phyloP scores from a whole-genome alignment of 2,329 filamentous ascomycete genomes.

The Hymenoscyphus infarciens region DNA sequence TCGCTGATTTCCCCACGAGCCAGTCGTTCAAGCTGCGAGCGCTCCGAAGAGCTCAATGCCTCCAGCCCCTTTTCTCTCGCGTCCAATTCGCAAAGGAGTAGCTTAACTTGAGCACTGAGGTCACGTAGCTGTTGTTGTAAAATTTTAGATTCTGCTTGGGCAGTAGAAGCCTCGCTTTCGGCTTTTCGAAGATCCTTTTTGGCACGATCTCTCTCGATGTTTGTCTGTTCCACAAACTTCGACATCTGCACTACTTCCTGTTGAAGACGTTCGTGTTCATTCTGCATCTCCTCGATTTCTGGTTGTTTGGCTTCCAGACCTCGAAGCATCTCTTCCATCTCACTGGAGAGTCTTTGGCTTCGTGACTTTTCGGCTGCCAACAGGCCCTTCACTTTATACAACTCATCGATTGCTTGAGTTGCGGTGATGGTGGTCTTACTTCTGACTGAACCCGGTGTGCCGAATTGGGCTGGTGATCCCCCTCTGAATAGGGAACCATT shows the following conservation, averaged over 20 bases:
- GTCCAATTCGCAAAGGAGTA: conserved; percentile 83
- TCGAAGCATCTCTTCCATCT: conserved; percentile 81
- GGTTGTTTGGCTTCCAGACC: conserved; percentile 83
- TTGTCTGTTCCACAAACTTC: conserved; percentile 75
- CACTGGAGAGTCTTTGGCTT: conserved; percentile 68
- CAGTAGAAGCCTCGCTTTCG: conserved; percentile 64
- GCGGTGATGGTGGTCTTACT: conserved; percentile 55
- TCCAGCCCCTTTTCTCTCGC: conserved; percentile 75
- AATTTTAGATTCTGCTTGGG: conserved; percentile 69
- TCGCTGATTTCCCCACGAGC: conserved; percentile 72
- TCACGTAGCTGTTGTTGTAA: conserved; percentile 85
- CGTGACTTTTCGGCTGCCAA: conserved; percentile 71
- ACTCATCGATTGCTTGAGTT: conserved; percentile 61
- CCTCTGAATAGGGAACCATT: conserved; percentile 55
- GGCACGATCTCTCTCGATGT: conserved; percentile 73
- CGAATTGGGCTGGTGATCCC: conserved; percentile 54
- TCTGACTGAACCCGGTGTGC: conserved; percentile 54
- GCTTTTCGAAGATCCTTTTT: conserved; percentile 76
- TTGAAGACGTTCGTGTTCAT: conserved; percentile 76
- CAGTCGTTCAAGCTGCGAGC: conserved; percentile 71
- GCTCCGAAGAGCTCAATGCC: conserved; percentile 67
- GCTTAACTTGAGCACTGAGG: conserved; percentile 83
- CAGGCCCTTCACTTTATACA: conserved; percentile 66
- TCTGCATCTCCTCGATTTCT: conserved; percentile 79
- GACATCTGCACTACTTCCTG: conserved; percentile 82